These are phyloP conservation scores for Spinacia oleracea DNA, from an alignment of 179 eudicot genomes.

Conservation along the genomic window DNA sequence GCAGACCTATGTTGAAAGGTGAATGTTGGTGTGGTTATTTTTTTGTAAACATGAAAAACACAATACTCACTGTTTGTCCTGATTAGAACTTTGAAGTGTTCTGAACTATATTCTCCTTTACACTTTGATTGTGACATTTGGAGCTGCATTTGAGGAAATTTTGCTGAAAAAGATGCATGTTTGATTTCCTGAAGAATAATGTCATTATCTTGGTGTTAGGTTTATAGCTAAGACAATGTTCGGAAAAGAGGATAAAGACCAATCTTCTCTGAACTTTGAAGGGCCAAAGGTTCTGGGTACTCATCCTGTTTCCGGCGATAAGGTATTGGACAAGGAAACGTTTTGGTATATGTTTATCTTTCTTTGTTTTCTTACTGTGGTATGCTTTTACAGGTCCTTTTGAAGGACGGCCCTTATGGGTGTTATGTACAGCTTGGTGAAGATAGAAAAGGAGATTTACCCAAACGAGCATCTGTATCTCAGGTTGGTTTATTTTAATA, in stretches of 20 bases:
- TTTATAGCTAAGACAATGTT: slow-evolving; percentile 82
- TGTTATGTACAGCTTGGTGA: slow-evolving; percentile 93
- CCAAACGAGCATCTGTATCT: slow-evolving; percentile 76
- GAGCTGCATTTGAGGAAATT: neutral
- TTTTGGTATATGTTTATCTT: neutral
- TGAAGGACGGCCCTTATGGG: slow-evolving; percentile 94
- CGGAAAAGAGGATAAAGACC: slow-evolving; percentile 87
- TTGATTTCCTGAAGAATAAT: slow-evolving; percentile 14
- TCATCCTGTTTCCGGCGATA: slow-evolving; percentile 71
- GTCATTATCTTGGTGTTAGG: slow-evolving; percentile 44
- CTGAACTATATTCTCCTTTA: neutral
- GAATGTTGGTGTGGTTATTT: neutral
- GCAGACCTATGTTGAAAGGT: neutral
- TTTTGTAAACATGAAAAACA: slow-evolving; percentile 7
- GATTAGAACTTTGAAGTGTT: neutral
- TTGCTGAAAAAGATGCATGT: neutral
- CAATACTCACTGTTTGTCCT: neutral
- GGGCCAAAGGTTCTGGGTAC: slow-evolving; percentile 83
- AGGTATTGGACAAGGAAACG: slow-evolving; percentile 47
- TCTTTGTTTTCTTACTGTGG: neutral
- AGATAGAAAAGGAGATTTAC: slow-evolving; percentile 72
- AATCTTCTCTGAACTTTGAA: slow-evolving; percentile 45
- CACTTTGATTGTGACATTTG: slow-evolving; percentile 1
- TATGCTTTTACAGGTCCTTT: slow-evolving; percentile 56
- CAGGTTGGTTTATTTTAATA: slow-evolving; percentile 34